Percentiles rank a stretch among this genome's conserved stretches.
Conservation (phyloP, 441 rosid genomes). For the Aquilaria agallochum region DNA sequence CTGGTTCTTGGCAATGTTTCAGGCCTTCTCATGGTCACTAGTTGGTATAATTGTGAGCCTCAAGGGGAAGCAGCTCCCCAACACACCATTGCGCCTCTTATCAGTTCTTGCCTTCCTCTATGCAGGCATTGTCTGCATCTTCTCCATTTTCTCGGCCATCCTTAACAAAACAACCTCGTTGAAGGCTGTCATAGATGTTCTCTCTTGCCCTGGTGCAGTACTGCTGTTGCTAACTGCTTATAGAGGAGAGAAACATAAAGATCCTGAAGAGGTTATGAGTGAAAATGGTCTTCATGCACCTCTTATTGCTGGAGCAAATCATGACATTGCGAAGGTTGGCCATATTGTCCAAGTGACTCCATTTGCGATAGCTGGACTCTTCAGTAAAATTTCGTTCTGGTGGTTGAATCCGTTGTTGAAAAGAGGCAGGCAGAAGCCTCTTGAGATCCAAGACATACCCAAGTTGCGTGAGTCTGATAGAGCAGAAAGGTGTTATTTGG, state of each 20-base stretch:
- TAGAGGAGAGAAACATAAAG: constrained; percentile 29
- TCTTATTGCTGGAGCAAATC: constrained; percentile 35
- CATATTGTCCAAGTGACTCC: constrained; percentile 27
- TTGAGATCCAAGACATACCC: constrained; percentile 75
- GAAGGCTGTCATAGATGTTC: constrained; percentile 40
- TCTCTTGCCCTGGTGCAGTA: constrained; percentile 64
- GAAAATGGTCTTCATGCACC: constrained; percentile 52
- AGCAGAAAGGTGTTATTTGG: constrained; percentile 68
- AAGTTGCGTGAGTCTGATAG: constrained; percentile 46
- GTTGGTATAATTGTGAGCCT: constrained; percentile 50
- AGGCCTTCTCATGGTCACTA: constrained; percentile 64
- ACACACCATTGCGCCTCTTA: constrained; percentile 39
- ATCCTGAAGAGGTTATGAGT: constrained; percentile 14
- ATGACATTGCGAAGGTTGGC: constrained; percentile 19
- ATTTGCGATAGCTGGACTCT: constrained; percentile 65
- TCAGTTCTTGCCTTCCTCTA: constrained; percentile 53
- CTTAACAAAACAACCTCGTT: constrained; percentile 17
- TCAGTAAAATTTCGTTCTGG: constrained; percentile 74
- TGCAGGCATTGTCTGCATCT: constrained; percentile 38
- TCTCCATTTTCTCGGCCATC: constrained; percentile 40
- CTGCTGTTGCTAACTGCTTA: constrained; percentile 54
- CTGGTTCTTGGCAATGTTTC: constrained; percentile 52
- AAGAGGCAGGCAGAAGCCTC: constrained; percentile 62
- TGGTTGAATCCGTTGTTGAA: constrained; percentile 87
- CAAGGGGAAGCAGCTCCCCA: constrained; percentile 31